These are phyloP conservation scores for Pyrenophora graminea DNA, from an alignment of 2,329 filamentous ascomycete species.

Conservation along the genomic window DNA sequence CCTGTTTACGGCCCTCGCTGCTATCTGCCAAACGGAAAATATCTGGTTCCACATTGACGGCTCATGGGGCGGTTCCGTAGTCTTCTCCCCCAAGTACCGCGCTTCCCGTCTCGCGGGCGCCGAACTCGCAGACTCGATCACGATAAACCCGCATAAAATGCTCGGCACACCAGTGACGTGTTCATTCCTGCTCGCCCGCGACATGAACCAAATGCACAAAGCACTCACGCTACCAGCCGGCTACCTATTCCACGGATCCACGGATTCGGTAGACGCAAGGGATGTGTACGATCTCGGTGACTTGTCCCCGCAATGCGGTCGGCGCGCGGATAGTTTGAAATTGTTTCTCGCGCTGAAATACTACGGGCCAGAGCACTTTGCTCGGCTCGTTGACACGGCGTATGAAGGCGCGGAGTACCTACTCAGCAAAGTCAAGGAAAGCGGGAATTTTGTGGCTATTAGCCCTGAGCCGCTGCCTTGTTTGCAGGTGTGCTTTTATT, in stretches of 20 bases:
- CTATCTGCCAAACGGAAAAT: conserved; percentile 70
- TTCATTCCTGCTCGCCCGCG: conserved; percentile 80
- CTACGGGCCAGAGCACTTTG: conserved; percentile 78
- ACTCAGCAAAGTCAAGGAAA: conserved; percentile 60
- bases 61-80: conserved; percentile 83
- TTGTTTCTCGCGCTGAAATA: conserved; percentile 88
- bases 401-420: conserved; percentile 74
- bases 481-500: conserved; percentile 94
- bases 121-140: conserved; percentile 77
- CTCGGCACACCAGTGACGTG: conserved; percentile 88
- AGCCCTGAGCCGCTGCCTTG: conserved; percentile 75
- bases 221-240: conserved; percentile 87
- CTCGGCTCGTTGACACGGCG: conserved; percentile 64
- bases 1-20: conserved; percentile 70
- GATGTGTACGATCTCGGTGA: conserved; percentile 88
- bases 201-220: conserved; percentile 75
- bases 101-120: conserved; percentile 68
- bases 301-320: conserved; percentile 89
- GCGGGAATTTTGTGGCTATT: conserved; percentile 69
- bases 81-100: conserved; percentile 67
- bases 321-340: conserved; percentile 83
- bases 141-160: conserved; percentile 98
- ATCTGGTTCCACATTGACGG: conserved; percentile 95
- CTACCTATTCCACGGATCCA: conserved; percentile 60
- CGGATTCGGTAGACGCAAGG: conserved; percentile 25